Base-by-base conservation (phyloP, 2,329 filamentous ascomycete genomes). In the Eutypella sp. region DNA sequence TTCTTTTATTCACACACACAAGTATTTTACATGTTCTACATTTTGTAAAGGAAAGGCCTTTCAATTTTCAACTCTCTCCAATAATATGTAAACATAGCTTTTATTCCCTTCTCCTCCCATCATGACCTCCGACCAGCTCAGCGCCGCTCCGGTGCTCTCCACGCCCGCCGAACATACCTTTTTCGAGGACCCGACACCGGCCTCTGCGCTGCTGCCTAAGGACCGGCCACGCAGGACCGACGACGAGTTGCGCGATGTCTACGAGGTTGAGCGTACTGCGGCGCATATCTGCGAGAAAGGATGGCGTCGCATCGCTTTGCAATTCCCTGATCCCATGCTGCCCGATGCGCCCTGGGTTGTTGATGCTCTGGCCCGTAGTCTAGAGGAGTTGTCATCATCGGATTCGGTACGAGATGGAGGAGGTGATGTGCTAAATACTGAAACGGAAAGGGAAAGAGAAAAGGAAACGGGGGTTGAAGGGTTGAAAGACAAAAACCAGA, bases 321-420 rank as follows among this genome's bases (percentile, higher is more conserved):
- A 99, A 63, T 97, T 99, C 57, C 92, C 93, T 0, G 93, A 99
- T 68, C 77, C 85, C 23, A 95, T 97, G 89, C 78, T 99, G 1
- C 74, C 80, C 1, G 90, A 99, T 73, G 89, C 88, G 8, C 85
- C 89, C 5, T 77, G 85, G 47, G 87, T 96, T 0, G 89, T 85
- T 46, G 81, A 84, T 44, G 71, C 81, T 1, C 67, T 95, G 50
- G 53, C 52, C 13, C 43, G 47, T 9, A 67, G 68, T 41, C 57
- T 73, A 25, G 59, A 49, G 4, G 51, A 49, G 27, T 33, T 58
- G 41, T 11, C 48, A 24, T 29, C 47, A 34, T 47, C 47, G 33
- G 29, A 10, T 3, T 7, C 11, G 34, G n/a, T n/a, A n/a, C n/a
- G n/a, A n/a, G n/a, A n/a, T n/a, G n/a, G n/a, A n/a, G n/a, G n/a